Conservation (phyloP, 805 yeast genomes). For the Diddensiella transvaalensis region DNA sequence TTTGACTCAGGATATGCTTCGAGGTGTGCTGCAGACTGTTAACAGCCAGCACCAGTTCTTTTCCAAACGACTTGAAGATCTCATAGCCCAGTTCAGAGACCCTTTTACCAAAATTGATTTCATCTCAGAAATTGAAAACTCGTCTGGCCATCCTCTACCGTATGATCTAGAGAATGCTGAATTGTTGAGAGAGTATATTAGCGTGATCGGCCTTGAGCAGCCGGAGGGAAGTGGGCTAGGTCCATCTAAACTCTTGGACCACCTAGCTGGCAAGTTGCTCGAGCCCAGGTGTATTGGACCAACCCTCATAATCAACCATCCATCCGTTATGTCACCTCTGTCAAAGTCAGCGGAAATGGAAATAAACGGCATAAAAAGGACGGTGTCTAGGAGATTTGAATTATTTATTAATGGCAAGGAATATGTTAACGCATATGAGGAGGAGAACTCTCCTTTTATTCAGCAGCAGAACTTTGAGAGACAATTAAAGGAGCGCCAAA, state of each 20-base stretch:
- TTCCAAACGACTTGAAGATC: constrained; percentile 6
- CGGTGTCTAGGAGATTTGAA: constrained; percentile 72
- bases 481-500: constrained; percentile 38
- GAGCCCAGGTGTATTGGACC: constrained; percentile 63
- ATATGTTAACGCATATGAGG: constrained; percentile 91
- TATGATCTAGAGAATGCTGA: constrained; percentile 36
- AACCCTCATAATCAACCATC: constrained; percentile 76
- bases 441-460: constrained; percentile 80
- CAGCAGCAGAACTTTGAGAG: constrained; percentile 61
- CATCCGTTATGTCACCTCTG: constrained; percentile 79
- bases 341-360: constrained; percentile 56
- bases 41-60: constrained; percentile 6
- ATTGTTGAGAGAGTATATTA: constrained; percentile 41
- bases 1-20: constrained; percentile 58
- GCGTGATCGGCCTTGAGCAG: constrained; percentile 35
- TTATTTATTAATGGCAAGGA: constrained; percentile 77
- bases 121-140: constrained; percentile 55
- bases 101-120: constrained; percentile 55
- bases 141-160: constrained; percentile 52
- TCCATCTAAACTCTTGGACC: constrained; percentile 59
- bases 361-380: constrained; percentile 29
- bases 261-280: constrained; percentile 54
- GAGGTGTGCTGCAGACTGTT: constrained; percentile 37
- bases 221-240: constrained; percentile 32
- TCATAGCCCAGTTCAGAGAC: constrained; percentile 21